Evolutionary conservation across 1,284 basidiomycete genomes (phyloP).

Genomic region (Cutaneotrichosporon sp.): DNA sequence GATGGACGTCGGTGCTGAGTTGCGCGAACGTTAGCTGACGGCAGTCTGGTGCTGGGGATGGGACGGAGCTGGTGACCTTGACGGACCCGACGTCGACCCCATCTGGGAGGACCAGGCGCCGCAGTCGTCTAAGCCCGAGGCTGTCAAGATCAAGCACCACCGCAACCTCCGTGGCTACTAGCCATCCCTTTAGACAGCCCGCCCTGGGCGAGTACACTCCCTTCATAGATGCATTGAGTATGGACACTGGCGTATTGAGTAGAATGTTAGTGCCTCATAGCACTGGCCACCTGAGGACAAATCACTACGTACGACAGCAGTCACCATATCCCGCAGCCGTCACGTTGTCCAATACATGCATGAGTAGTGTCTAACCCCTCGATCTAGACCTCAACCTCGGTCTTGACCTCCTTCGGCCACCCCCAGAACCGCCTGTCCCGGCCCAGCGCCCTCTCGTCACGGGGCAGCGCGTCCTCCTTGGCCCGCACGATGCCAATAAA

Average conservation of each 20-base stretch:
- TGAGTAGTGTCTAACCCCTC: not conserved
- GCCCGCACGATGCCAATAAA: conserved; percentile 79
- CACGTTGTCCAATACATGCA: conserved; percentile 8
- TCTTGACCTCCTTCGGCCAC: conserved; percentile 35
- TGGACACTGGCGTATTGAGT: not conserved
- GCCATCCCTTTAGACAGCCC: not conserved
- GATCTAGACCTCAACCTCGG: conserved; percentile 2
- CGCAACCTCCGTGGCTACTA: conserved; percentile 53
- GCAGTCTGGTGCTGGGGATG: conserved; percentile 98
- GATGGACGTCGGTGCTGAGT: no score
- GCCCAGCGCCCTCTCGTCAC: conserved; percentile 69
- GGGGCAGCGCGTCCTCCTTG: conserved; percentile 75
- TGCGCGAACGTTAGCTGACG: conserved; percentile 1
- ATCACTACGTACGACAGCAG: not conserved
- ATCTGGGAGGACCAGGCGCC: conserved; percentile 86
- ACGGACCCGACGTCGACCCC: conserved; percentile 87
- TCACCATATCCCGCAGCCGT: not conserved
- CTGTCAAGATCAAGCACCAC: conserved; percentile 73
- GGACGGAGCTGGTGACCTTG: conserved; percentile 94
- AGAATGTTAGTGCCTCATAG: no score
- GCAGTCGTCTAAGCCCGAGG: conserved; percentile 61
- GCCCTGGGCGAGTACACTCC: not conserved
- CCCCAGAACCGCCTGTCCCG: conserved; percentile 53
- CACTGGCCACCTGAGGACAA: no score
- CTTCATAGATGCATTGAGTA: conserved; percentile 24